Conservation (phyloP, 2,329 filamentous ascomycete genomes). For the Calonectria henricotiae region DNA sequence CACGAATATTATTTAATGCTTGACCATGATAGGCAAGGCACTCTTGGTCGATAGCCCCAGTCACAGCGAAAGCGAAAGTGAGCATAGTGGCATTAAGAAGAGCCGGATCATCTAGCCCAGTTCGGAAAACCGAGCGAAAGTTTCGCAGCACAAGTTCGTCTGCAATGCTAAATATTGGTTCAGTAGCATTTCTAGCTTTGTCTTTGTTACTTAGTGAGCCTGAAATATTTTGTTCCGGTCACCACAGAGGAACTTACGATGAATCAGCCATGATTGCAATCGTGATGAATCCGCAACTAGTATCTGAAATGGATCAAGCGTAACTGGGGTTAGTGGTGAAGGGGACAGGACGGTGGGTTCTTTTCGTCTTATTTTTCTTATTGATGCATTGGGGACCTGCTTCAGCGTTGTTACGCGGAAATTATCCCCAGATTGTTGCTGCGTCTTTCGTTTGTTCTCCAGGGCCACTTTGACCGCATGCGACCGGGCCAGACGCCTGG, state of each 20-base stretch:
- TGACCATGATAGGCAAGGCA: constrained; percentile 58
- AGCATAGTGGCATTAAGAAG: constrained; percentile 61
- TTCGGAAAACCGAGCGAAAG: constrained; percentile 57
- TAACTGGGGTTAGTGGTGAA: neutral
- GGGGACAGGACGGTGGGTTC: neutral
- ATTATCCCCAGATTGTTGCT: constrained; percentile 34
- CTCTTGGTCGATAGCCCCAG: constrained; percentile 52
- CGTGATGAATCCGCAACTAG: constrained; percentile 36
- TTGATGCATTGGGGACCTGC: rapidly evolving
- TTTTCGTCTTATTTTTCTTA: neutral
- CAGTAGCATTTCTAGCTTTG: constrained; percentile 49
- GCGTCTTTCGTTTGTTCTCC: constrained; percentile 35
- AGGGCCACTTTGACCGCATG: constrained; percentile 45
- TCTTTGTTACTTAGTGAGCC: constrained; percentile 28
- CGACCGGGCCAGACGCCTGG: constrained; percentile 39
- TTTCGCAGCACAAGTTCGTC: constrained; percentile 60
- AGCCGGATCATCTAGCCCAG: constrained; percentile 56
- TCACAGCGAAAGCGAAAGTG: constrained; percentile 56
- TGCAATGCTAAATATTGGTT: constrained; percentile 59
- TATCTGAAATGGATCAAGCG: constrained; percentile 38
- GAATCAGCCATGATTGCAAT: constrained; percentile 33
- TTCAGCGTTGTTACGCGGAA: constrained; percentile 21
- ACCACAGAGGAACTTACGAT: constrained; percentile 31
- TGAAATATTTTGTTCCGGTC: rapidly evolving
- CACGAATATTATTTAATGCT: constrained; percentile 55